Evolutionary conservation across 1,284 basidiomycete genomes (phyloP), one percentile per base, ranked within the genome.

Genomic region (Microbotryum intermedium): DNA sequence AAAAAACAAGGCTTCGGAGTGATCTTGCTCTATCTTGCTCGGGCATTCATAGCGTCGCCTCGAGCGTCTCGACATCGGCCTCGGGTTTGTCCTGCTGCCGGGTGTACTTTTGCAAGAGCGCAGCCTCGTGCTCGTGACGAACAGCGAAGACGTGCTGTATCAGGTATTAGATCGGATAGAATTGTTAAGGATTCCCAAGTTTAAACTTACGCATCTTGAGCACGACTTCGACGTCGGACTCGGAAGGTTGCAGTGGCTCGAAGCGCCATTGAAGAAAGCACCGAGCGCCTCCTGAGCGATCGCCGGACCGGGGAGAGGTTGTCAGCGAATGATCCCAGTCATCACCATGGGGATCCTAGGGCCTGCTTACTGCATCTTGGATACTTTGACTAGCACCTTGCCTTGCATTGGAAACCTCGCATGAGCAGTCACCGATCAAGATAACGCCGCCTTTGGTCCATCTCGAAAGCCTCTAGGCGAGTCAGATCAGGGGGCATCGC

Each of bases 401-500:
- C 71, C 69, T 59, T 71, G 70, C 48, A 68, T 50, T 46, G 66
- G 59, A 21, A 69, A 61, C 60, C 57, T 72, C 25, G 72, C 67
- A 47, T 73, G 73, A 1, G 71, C 72, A 2, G 54, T 74, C 73
- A 21, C 73, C 73, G 53, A 74, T 66, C 46, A 74, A 57, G 29
- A 74, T 69, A 2, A 68, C 61, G 3, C 63, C 55, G 13, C 68
- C 69, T 34, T 69, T 69, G 13, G 62, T 58, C 73, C 73, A 74
- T 20, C 54, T 50, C 10, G 60, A 52, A 10, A 72, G 55, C 2
- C 73, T 34, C 13, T 16, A 39, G 34, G 34, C 34, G 34, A 13
- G 34, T 39, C 34, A 3, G 34, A 10, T 11, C 13, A 39, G 11
- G 34, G 5, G n/a, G n/a, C n/a, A n/a, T n/a, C n/a, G n/a, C n/a